phyloP scores from a whole-genome alignment of 2,329 filamentous ascomycete genomes.

The Bisporella sp. region DNA sequence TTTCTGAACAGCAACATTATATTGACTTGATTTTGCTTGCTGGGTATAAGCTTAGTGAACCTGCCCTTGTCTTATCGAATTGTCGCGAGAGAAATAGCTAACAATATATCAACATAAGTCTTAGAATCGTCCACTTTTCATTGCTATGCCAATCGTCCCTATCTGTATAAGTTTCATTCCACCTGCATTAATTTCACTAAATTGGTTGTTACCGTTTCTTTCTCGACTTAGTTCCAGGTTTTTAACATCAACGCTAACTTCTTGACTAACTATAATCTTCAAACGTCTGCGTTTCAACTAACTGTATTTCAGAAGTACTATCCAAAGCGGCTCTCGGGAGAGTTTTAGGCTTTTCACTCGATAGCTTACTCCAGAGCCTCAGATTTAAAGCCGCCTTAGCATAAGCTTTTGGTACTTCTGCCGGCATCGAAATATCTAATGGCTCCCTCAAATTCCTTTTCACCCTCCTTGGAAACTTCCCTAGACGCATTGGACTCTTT shows the following conservation, averaged over 20 bases:
- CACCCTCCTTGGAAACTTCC: not conserved
- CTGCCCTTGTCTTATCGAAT: too few relatives aligned
- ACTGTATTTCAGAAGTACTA: constrained; percentile 1
- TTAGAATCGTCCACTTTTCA: constrained; percentile 8
- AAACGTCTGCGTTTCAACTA: constrained; percentile 23
- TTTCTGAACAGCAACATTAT: too few relatives aligned
- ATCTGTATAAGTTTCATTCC: not conserved
- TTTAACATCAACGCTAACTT: constrained; percentile 47
- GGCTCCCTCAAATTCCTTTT: not conserved
- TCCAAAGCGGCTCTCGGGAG: too few relatives aligned
- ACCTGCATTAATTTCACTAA: not conserved
- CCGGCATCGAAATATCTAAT: not conserved
- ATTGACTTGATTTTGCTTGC: too few relatives aligned
- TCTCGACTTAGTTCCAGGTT: constrained; percentile 1
- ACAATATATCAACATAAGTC: constrained; percentile 11
- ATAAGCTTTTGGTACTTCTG: not conserved
- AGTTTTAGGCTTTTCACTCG: too few relatives aligned
- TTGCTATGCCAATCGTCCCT: constrained; percentile 1
- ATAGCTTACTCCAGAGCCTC: not conserved
- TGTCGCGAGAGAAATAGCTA: not conserved
- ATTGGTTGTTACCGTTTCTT: not conserved
- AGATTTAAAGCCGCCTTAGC: not conserved
- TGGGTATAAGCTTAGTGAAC: too few relatives aligned
- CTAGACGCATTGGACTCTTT: not conserved
- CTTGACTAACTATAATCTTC: constrained; percentile 58